Base-by-base conservation (phyloP, 2,329 filamentous ascomycete genomes). In the Calonectria pauciramosa region DNA sequence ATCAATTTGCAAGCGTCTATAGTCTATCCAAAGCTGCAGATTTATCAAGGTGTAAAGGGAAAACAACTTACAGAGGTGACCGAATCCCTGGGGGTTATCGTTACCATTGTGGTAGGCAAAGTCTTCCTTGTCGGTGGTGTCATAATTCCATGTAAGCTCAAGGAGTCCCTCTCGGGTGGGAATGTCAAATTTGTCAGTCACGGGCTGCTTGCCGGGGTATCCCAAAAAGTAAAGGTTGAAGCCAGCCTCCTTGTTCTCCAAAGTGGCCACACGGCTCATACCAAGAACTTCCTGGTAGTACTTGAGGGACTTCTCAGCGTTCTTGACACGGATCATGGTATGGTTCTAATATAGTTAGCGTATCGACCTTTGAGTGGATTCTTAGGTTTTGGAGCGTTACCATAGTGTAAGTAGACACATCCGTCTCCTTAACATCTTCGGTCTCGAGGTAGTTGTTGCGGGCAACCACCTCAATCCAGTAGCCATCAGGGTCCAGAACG, bases 61-160 rank as follows among this genome's bases (percentile, higher is more conserved):
- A 18, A 13, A 70, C 23, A 64, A 88, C 91, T 87, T 85, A 94
- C 95, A 97, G 75, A 98, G 96, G 82, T 98, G 96, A 0, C 96
- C 96, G 79, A 98, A 99, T 0, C 97, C 97, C 84, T 98, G 96
- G 0, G 96, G 96, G 84, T 98, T 89, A 52, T 93, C 89, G 85
- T 99, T 99, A 47, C 97, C 97, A 80, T 98, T 93, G 86, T 99
- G 96, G 84, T 99, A 99, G 78, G 91, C 91, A 83, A 98, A 97
- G 77, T 87, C 87, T 71, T 93, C 91, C 76, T 99, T 94, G 83
- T 96, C 97, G 87, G 99, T 96, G 0, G 95, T 96, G 47, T 92
- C 92, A 78, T 93, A 91, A 83, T 93, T 93, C 94, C 94, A 98
- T 13, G 96, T 98, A 77, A 99, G 86, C 87, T 99, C 96, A 7